Conservation (phyloP, 331 rosid species). For the Erythrophleum ivorense region DNA sequence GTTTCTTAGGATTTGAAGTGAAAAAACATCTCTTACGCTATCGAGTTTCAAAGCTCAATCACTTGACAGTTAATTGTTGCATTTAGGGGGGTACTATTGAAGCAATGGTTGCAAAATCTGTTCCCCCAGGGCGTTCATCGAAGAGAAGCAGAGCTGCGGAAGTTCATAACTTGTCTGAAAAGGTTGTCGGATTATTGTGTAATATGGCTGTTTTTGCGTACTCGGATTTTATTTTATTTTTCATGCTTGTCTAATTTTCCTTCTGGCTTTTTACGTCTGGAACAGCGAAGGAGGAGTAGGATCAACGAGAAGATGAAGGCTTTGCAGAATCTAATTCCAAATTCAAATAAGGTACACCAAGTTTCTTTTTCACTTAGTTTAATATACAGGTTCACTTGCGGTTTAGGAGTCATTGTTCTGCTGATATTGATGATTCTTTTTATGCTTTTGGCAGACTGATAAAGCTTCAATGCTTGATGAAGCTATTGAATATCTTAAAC, state of each 20-base stretch:
- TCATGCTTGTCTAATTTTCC: slow-evolving; percentile 7
- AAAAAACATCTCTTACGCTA: neutral
- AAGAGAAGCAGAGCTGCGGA: slow-evolving; percentile 73
- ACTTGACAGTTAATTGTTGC: neutral
- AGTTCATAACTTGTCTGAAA: slow-evolving; percentile 73
- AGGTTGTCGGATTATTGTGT: slow-evolving; percentile 40
- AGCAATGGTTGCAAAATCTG: slow-evolving; percentile 43
- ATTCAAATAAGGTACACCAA: slow-evolving; percentile 60
- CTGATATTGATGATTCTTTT: slow-evolving; percentile 7
- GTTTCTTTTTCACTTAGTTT: neutral
- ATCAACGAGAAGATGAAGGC: slow-evolving; percentile 74
- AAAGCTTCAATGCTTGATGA: slow-evolving; percentile 76
- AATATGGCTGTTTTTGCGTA: neutral
- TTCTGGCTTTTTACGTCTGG: neutral
- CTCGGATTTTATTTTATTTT: neutral
- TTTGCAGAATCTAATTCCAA: slow-evolving; percentile 67
- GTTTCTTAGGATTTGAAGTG: neutral
- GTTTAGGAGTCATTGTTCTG: slow-evolving; percentile 11
- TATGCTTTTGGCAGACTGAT: slow-evolving; percentile 52
- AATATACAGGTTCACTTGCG: neutral
- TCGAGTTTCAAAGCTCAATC: neutral
- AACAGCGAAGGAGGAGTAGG: slow-evolving; percentile 69
- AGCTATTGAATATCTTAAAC: slow-evolving; percentile 72
- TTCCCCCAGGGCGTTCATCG: slow-evolving; percentile 49
- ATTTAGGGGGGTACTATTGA: slow-evolving; percentile 52